These are phyloP conservation scores for Fusarium bulbicola DNA, from an alignment of 2,329 filamentous ascomycete species.

Conservation along the genomic window DNA sequence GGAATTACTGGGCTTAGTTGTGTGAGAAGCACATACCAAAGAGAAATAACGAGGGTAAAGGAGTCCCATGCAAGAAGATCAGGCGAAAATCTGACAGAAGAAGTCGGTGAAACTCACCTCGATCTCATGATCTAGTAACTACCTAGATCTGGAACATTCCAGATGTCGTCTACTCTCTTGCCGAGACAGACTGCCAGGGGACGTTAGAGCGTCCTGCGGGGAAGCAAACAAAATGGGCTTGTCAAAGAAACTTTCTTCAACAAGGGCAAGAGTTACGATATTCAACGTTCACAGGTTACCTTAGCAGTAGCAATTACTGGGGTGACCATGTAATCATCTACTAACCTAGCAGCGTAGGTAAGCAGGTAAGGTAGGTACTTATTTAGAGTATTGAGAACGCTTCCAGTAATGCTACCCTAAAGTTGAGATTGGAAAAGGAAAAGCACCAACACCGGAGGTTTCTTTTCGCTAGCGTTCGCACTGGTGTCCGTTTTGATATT, in stretches of 20 bases:
- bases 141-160: background rate
- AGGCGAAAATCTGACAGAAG: background rate
- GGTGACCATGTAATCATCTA: background rate
- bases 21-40: background rate
- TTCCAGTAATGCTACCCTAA: background rate
- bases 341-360: background rate
- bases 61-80: background rate
- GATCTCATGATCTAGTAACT: no score
- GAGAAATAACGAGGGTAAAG: background rate
- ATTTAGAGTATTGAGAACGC: background rate
- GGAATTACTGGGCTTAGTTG: background rate
- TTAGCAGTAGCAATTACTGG: background rate
- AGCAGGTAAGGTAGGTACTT: no score
- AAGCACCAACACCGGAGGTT: background rate
- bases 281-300: background rate
- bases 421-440: background rate
- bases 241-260: background rate
- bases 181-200: background rate
- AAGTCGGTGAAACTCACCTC: background rate
- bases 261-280: background rate
- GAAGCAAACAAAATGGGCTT: background rate
- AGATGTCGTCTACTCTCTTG: background rate
- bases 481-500: background rate
- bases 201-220: background rate
- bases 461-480: background rate